phyloP scores from a whole-genome alignment of 2,329 filamentous ascomycete genomes.

The Aspergillus brasiliensis region DNA sequence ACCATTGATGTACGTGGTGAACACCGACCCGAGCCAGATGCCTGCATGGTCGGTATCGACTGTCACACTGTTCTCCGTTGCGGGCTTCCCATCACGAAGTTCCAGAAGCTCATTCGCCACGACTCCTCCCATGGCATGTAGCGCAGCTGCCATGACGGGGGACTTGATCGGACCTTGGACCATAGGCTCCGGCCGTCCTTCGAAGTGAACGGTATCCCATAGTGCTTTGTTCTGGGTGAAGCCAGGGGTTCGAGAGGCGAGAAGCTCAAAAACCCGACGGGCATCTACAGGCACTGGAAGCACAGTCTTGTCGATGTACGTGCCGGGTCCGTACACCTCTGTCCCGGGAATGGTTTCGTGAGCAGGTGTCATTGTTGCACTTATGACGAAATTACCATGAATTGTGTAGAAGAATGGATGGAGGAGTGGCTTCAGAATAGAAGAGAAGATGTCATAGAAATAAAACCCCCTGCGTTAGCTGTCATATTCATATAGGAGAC shows the following conservation, averaged over 20 bases:
- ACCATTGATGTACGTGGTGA: conserved; percentile 43
- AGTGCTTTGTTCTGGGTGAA: conserved; percentile 39
- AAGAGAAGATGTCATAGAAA: neutral
- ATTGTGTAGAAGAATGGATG: too few species aligned
- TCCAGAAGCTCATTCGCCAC: conserved; percentile 45
- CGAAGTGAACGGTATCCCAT: conserved; percentile 41
- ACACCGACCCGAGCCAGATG: conserved; percentile 48
- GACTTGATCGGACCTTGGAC: conserved; percentile 50
- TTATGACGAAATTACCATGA: neutral
- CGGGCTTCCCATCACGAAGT: conserved; percentile 20
- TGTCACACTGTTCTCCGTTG: conserved; percentile 27
- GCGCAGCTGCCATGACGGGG: conserved; percentile 43
- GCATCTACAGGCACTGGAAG: conserved; percentile 42
- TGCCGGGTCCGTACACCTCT: conserved; percentile 45
- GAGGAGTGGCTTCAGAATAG: neutral
- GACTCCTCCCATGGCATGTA: conserved; percentile 49
- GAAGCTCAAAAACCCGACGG: conserved; percentile 40
- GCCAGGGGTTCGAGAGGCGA: conserved; percentile 43
- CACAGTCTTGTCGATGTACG: conserved; percentile 41
- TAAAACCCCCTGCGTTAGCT: neutral
- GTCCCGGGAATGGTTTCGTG: conserved; percentile 20
- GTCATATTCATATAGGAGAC: neutral
- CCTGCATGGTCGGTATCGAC: conserved; percentile 53
- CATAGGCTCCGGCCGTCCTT: conserved; percentile 42
- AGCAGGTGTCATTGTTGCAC: neutral